Evolutionary conservation across 176 grass and related monocot genomes (phyloP), one percentile per base, ranked within the genome.

Genomic region (Microstegium vimineum): DNA sequence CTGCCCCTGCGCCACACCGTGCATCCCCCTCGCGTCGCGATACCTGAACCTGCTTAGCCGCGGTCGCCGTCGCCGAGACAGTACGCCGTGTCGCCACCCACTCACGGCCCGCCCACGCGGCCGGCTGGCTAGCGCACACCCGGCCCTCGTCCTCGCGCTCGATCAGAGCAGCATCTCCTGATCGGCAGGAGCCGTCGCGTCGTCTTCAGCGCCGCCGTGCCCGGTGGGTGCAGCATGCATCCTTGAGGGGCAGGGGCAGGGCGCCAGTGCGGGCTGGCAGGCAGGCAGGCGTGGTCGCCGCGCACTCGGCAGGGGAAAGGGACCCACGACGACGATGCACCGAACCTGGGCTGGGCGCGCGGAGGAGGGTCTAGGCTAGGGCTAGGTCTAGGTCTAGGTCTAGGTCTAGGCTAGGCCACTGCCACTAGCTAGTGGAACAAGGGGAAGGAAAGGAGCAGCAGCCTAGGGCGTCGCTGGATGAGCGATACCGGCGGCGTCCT

Each of bases 311-410:
- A 82, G 15, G 2, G 80, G n/a, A 80, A 62, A 79, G 31, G 49
- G 84, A 79, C 71, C 70, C 42, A 35, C 33, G 68, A 69, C 75
- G 74, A 23, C n/a, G 68, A 75, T 83, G 74, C 84, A 51, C 6
- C 73, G 80, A 86, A 86, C 84, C 57, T 83, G 79, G 66, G 20
- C n/a, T n/a, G n/a, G n/a, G n/a, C n/a, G n/a, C 82, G 9, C 5
- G 61, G 13, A 13, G 22, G 25, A 8, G 32, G 6, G 60, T 4
- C 23, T 13, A 25, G 5, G 6, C n/a, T n/a, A n/a, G n/a, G n/a
- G n/a, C n/a, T n/a, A n/a, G n/a, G n/a, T n/a, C n/a, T n/a, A n/a
- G n/a, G n/a, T n/a, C n/a, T n/a, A n/a, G n/a, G n/a, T n/a, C 38
- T 25, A 23, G 18, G 12, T 47, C 47, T 74, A 18, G 43, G 31